Base-by-base conservation (phyloP, 2,329 filamentous ascomycete species). In the Colletotrichum incanum region DNA sequence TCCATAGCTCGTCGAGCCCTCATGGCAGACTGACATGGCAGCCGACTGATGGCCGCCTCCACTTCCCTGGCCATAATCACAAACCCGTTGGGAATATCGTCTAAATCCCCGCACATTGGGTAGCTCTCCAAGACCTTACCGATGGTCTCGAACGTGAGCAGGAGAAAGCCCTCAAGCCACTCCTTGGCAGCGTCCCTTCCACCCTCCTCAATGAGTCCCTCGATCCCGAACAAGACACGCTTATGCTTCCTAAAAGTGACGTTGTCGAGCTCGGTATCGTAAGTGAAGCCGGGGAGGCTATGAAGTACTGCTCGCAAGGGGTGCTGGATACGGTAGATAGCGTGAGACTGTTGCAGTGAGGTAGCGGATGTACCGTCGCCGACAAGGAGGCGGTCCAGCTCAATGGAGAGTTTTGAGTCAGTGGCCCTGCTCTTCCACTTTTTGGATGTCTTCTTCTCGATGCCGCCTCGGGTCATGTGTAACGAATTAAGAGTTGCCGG, bases 151-250 rank as follows among this genome's bases (percentile, higher is more conserved):
- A 72, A 72, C 7, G 47, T 47, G 14, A 72, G 41, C 4, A 70
- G n/a, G 2, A 72, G 70, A 2, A 72, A 72, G 1, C 39, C 49
- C 5, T 54, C 65, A 2, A 72, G 47, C 70, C 70, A 72, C 6
- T 54, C 31, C n/a, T 65, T 69, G 23, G 66, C 54, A 2, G 54
- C 45, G 23, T 55, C 28, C 9, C 39, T 52, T 6, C 70, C 70
- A 3, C 59, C 65, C 1, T 59, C 59, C 11, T 56, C 45, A 45
- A 59, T 37, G 14, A 72, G 52, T 0, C 23, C 47, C 20, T 63
- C 65, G 6, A 72, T 43, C 0, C 70, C 70, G 6, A 60, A 31
- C 5, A n/a, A 14, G 4, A 72, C 70, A 6, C 65, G 59, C 5
- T 59, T 47, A 2, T 49, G 18, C 52, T 69, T 70, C 2, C 66